phyloP scores from a whole-genome alignment of 2,329 filamentous ascomycete genomes.

The Hypoxylon sp. region DNA sequence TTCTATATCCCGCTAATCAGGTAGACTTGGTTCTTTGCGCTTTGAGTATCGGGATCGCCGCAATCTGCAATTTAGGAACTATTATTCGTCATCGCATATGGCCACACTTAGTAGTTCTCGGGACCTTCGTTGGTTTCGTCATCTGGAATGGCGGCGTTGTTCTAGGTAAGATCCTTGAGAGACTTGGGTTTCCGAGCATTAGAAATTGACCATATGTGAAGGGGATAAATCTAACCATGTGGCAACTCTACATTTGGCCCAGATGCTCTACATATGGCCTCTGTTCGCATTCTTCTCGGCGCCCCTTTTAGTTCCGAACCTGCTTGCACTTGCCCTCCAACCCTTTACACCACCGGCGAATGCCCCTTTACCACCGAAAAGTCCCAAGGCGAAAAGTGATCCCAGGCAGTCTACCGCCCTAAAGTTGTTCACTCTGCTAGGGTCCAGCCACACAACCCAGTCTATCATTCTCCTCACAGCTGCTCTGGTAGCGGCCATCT shows the following conservation, averaged over 20 bases:
- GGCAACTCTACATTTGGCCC: constrained; percentile 86
- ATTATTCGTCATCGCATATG: constrained; percentile 62
- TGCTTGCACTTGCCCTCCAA: constrained; percentile 42
- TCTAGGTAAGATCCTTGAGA: constrained; percentile 68
- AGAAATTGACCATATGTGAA: constrained; percentile 54
- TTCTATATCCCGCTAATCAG: background rate
- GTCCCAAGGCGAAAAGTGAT: background rate
- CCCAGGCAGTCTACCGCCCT: constrained; percentile 27
- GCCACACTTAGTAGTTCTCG: constrained; percentile 73
- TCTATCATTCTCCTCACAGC: constrained; percentile 54
- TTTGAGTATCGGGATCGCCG: constrained; percentile 73
- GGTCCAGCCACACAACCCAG: constrained; percentile 52
- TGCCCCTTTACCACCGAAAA: background rate
- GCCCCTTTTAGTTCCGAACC: constrained; percentile 73
- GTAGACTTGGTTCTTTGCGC: constrained; percentile 68
- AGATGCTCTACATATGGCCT: constrained; percentile 96
- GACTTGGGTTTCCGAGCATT: background rate
- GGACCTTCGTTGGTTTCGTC: constrained; percentile 79
- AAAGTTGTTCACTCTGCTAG: constrained; percentile 44
- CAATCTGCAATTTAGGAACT: constrained; percentile 61
- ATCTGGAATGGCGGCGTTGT: constrained; percentile 92
- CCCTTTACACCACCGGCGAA: constrained; percentile 1
- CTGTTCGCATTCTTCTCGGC: constrained; percentile 91
- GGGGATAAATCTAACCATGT: constrained; percentile 96
- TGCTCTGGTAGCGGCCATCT: constrained; percentile 55